phyloP scores from a whole-genome alignment of 2,329 filamentous ascomycete species.

The Pseudohalonectria lignicola region DNA sequence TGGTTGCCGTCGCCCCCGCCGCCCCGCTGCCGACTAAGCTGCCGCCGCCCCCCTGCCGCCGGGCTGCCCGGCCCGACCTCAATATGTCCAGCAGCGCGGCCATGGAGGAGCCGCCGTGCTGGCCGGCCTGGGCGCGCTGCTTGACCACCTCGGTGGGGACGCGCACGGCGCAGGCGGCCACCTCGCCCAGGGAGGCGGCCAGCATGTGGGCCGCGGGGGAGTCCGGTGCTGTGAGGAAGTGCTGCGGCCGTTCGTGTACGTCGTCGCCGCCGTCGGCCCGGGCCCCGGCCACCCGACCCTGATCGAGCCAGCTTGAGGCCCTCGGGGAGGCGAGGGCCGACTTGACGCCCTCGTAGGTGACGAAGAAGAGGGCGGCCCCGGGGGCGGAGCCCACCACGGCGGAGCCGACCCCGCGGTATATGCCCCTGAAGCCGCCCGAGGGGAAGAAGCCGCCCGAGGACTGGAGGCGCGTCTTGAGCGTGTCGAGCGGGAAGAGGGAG shows the following conservation, averaged over 20 bases:
- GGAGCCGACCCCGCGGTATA: slow-evolving; percentile 86
- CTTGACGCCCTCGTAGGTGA: slow-evolving; percentile 78
- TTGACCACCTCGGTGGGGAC: slow-evolving; percentile 97
- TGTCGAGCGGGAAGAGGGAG: slow-evolving; percentile 95
- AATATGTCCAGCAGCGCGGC: slow-evolving; percentile 62
- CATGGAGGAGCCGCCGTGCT: slow-evolving; percentile 56
- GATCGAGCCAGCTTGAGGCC: background rate
- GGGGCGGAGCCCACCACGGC: slow-evolving; percentile 87
- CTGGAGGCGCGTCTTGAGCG: slow-evolving; percentile 94
- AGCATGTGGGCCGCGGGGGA: slow-evolving; percentile 53
- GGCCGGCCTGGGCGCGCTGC: slow-evolving; percentile 84
- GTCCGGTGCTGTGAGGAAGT: no score
- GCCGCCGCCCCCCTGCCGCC: slow-evolving; percentile 32
- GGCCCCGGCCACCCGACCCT: background rate
- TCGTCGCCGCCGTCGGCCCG: background rate
- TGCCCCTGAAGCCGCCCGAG: slow-evolving; percentile 78
- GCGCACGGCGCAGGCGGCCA: slow-evolving; percentile 82
- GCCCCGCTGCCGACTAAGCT: slow-evolving; percentile 38
- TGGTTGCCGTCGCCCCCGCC: no score
- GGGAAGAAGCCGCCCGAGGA: slow-evolving; percentile 61
- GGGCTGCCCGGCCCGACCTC: slow-evolving; percentile 29
- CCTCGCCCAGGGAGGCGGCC: slow-evolving; percentile 76
- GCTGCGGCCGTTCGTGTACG: slow-evolving; percentile 8
- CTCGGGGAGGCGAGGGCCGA: slow-evolving; percentile 26
- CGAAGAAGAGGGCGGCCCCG: slow-evolving; percentile 94